These are phyloP conservation scores for Dactylellina parvicollis DNA, from an alignment of 2,329 filamentous ascomycete genomes.

Conservation along the genomic window DNA sequence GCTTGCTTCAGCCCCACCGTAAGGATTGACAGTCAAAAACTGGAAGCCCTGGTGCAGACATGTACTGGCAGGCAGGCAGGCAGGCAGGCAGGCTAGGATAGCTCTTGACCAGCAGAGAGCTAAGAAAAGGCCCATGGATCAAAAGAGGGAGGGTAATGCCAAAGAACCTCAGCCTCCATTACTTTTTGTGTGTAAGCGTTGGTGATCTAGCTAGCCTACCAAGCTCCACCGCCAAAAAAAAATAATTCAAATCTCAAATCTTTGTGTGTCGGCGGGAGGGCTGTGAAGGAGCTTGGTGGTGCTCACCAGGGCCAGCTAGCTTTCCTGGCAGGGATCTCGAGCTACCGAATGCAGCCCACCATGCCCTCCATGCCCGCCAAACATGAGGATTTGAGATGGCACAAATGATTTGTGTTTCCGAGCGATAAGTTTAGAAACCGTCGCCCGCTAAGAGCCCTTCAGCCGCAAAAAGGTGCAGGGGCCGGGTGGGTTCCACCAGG, in stretches of 20 bases:
- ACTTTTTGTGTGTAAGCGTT: conserved; percentile 28
- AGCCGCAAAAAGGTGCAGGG: conserved; percentile 52
- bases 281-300: conserved; percentile 51
- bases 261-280: conserved; percentile 53
- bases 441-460: conserved; percentile 49
- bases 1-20: conserved; percentile 54
- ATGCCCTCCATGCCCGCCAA: conserved; percentile 26
- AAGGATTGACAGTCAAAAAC: conserved; percentile 52
- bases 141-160: conserved; percentile 34
- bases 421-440: conserved; percentile 54
- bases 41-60: conserved; percentile 40
- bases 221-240: conserved; percentile 37
- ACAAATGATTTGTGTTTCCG: conserved; percentile 54
- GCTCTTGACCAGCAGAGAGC: conserved; percentile 29
- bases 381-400: conserved; percentile 53
- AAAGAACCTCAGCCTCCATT: conserved; percentile 42
- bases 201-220: conserved; percentile 23
- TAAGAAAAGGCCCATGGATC: conserved; percentile 53
- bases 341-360: conserved; percentile 54
- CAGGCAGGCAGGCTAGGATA: conserved; percentile 43
- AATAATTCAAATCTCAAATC: conserved; percentile 54
- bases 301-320: conserved; percentile 40
- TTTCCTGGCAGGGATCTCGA: conserved; percentile 42
- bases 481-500: conserved; percentile 32
- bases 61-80: no score